phyloP scores from a whole-genome alignment of 352 stramenopile genomes.

The Phytophthora colocasiae region DNA sequence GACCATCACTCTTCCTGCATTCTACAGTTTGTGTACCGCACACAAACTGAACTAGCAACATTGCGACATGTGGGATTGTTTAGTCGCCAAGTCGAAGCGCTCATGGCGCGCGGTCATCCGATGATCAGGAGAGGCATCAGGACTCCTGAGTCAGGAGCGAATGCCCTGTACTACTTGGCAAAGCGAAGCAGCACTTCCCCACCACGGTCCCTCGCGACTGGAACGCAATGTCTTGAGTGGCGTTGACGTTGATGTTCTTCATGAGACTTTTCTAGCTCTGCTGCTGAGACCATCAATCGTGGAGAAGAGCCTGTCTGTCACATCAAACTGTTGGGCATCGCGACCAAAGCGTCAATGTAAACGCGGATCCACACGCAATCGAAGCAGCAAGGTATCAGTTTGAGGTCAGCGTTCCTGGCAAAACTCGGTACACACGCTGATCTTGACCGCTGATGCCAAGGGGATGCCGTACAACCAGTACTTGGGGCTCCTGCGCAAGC shows the following conservation, averaged over 20 bases:
- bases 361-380: conserved; percentile 26
- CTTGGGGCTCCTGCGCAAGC: conserved; percentile 58
- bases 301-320: conserved; percentile 7
- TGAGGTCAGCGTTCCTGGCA: conserved; percentile 11
- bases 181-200: conserved; percentile 19
- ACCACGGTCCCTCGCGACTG: conserved; percentile 3
- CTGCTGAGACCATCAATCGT: background rate
- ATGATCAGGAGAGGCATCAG: background rate
- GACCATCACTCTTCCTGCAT: conserved; percentile 19
- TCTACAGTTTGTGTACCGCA: conserved; percentile 12
- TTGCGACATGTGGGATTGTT: conserved; percentile 24
- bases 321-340: background rate
- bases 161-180: conserved; percentile 4
- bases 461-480: conserved; percentile 63
- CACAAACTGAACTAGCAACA: conserved; percentile 13
- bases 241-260: background rate
- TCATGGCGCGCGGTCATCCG: background rate
- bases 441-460: conserved; percentile 74
- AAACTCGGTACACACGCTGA: conserved; percentile 66
- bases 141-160: background rate
- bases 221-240: background rate
- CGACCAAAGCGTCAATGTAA: conserved; percentile 19
- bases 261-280: too few species aligned
- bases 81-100: conserved; percentile 19
- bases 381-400: conserved; percentile 1